Evolutionary conservation across 2,329 filamentous ascomycete species (phyloP).

Genomic region (Fusarium newnesense): DNA sequence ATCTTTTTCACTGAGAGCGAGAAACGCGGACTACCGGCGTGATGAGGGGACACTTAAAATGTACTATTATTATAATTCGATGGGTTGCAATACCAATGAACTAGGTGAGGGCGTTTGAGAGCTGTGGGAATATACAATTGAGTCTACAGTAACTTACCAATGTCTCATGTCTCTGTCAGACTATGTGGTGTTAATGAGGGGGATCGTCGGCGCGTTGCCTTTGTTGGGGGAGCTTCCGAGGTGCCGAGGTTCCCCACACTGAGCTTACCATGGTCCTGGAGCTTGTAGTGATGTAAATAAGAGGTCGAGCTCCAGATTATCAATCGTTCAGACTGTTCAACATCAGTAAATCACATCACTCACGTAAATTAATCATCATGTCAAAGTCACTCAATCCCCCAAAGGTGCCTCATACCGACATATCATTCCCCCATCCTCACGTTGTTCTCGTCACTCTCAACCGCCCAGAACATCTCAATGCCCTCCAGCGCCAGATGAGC

Average conservation of each 20-base stretch:
- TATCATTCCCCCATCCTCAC: constrained; percentile 64
- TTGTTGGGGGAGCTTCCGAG: constrained; percentile 35
- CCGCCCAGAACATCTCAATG: constrained; percentile 68
- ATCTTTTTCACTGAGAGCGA: constrained; percentile 98
- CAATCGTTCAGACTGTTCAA: neutral
- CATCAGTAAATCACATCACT: constrained; percentile 1
- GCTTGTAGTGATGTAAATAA: constrained; percentile 9
- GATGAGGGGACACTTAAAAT: constrained; percentile 37
- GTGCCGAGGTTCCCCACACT: constrained; percentile 47
- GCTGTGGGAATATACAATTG: constrained; percentile 17
- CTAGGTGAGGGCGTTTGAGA: constrained; percentile 15
- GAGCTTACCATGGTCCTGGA: constrained; percentile 19
- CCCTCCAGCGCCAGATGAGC: constrained; percentile 62
- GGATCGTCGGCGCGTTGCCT: constrained; percentile 22
- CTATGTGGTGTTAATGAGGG: constrained; percentile 9
- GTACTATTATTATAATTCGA: constrained; percentile 34
- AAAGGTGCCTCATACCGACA: constrained; percentile 51
- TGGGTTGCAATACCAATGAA: constrained; percentile 24
- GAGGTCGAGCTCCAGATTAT: neutral
- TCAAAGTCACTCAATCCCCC: constrained; percentile 52
- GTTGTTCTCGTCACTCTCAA: constrained; percentile 70
- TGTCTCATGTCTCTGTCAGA: neutral
- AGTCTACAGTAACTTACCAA: neutral
- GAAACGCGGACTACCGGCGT: constrained; percentile 84
- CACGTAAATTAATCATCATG: constrained; percentile 32